Conservation (phyloP, 2,329 filamentous ascomycete genomes). For the Neopestalotiopsis sp. region DNA sequence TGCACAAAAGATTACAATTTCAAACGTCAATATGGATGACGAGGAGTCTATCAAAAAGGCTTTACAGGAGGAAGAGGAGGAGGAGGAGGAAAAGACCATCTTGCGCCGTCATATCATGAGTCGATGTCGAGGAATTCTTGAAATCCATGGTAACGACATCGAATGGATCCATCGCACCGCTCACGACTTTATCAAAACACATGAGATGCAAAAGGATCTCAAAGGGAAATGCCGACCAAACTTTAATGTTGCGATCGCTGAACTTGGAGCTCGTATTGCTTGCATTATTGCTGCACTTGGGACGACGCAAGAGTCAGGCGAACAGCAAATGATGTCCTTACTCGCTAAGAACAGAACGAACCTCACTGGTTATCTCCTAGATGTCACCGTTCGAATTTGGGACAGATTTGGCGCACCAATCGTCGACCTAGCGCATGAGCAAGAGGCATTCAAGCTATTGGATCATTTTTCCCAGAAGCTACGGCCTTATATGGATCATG, state of each 20-base stretch:
- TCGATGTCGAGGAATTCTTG: conserved; percentile 2
- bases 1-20: not conserved
- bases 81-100: not conserved
- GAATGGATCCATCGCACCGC: not conserved
- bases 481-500: not conserved
- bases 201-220: not conserved
- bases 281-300: not conserved
- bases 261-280: not conserved
- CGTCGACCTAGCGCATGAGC: not conserved
- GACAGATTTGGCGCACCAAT: not conserved
- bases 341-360: not conserved
- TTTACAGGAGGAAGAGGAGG: not conserved
- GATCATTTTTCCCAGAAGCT: not conserved
- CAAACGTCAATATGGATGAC: not conserved
- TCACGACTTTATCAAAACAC: not conserved
- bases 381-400: not conserved
- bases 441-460: not conserved
- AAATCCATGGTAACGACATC: not conserved
- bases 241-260: not conserved
- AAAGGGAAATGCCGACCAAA: not conserved
- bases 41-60: no score
- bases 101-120: not conserved
- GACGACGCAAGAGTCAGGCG: no score
- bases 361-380: not conserved
- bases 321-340: no score